Evolutionary conservation across 129 eudicot genomes (phyloP), one percentile per base, ranked within the genome.

Genomic region (Escallonia herrerae): DNA sequence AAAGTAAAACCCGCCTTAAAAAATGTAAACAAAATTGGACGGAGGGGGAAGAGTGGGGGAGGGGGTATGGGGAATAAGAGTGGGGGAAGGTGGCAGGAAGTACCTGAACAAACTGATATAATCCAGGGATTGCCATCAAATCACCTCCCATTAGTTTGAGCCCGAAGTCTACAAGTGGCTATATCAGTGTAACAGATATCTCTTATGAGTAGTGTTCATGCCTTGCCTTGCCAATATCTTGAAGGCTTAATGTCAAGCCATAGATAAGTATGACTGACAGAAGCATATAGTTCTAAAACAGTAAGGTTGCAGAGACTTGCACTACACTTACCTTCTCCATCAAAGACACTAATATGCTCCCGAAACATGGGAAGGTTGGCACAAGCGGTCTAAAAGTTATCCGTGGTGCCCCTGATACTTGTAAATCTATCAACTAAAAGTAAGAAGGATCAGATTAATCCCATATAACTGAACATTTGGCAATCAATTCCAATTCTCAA

Each of bases 81-180:
- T 15, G 50, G 43, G 50, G 43, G 70, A 39, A 47, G 40, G 37
- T 62, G 33, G 57, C 59, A 42, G 52, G 15, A 38, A 50, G 61
- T 62, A 87, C 95, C 95, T 87, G 95, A 62, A 87, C 60, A 41
- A 63, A 71, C 3, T 72, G 84, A 74, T 81, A 75, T 52, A 87
- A 56, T 47, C 95, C 95, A 2, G 95, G 95, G 65, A 87, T 81
- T 2, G 95, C 87, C 95, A 87, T 84, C 56, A 87, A 57, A 75
- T 87, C 91, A 59, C 78, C 85, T 2, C 91, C 90, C 78, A 79
- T 68, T 47, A 84, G 73, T 77, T 72, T 81, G 67, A 87, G 71
- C 45, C 91, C 91, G 58, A 87, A 87, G 68, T 87, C 95, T 66
- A 87, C 76, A 43, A 76, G 76, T 15, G 91, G 95, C 91, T 87